These are phyloP conservation scores for Blumeria hordei DNA, from an alignment of 2,329 filamentous ascomycete genomes.

Conservation along the genomic window DNA sequence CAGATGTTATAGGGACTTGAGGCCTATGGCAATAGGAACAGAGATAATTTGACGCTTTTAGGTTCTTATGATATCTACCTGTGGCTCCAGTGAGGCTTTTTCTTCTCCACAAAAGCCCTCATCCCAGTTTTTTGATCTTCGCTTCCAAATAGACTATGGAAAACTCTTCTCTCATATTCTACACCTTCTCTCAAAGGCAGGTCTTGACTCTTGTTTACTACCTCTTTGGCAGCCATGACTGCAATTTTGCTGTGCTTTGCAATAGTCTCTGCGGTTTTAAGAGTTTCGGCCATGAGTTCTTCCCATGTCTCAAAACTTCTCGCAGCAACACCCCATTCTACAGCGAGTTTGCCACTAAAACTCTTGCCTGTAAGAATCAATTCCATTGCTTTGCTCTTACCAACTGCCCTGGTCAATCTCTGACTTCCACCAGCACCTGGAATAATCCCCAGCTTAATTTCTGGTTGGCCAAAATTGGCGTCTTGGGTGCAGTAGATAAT, in stretches of 20 bases:
- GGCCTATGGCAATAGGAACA: too few species aligned
- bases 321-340: slow-evolving; percentile 74
- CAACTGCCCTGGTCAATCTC: slow-evolving; percentile 58
- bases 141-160: slow-evolving; percentile 82
- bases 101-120: slow-evolving; percentile 88
- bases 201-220: slow-evolving; percentile 98
- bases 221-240: slow-evolving; percentile 78
- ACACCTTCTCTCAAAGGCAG: slow-evolving; percentile 68
- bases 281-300: slow-evolving; percentile 54
- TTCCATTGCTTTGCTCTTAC: slow-evolving; percentile 77
- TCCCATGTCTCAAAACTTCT: slow-evolving; percentile 59
- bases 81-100: slow-evolving; percentile 75
- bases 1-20: too few species aligned
- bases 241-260: slow-evolving; percentile 71
- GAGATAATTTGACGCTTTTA: too few species aligned
- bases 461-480: slow-evolving; percentile 87
- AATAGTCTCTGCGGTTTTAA: slow-evolving; percentile 74
- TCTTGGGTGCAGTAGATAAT: slow-evolving; percentile 69
- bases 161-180: slow-evolving; percentile 80
- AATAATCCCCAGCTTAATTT: slow-evolving; percentile 85
- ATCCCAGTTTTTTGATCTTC: slow-evolving; percentile 94
- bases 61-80: slow-evolving; percentile 22
- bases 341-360: slow-evolving; percentile 66
- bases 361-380: slow-evolving; percentile 67
- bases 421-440: slow-evolving; percentile 85